Evolutionary conservation across 192 early-diverging fungal genomes (phyloP).

Genomic region (Anaeromyces robustus): DNA sequence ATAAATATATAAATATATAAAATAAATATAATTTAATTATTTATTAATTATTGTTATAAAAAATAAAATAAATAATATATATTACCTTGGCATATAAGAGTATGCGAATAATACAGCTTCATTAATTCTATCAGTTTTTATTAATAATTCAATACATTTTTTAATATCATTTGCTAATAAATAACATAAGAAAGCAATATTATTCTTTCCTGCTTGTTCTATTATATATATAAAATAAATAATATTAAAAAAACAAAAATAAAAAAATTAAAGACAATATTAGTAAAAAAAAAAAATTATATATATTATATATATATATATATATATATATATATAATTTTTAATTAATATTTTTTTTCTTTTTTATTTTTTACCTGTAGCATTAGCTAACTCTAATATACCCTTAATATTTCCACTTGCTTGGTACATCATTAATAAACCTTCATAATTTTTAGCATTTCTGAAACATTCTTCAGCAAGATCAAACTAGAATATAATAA

Average conservation of each 20-base stretch:
- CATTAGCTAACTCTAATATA: slow-evolving; percentile 52
- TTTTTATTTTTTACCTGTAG: slow-evolving; percentile 20
- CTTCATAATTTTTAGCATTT: slow-evolving; percentile 81
- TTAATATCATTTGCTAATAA: slow-evolving; percentile 56
- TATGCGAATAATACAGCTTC: slow-evolving; percentile 91
- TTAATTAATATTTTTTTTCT: too few species aligned
- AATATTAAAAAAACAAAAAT: too few species aligned
- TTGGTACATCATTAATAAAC: slow-evolving; percentile 79
- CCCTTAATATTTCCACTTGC: slow-evolving; percentile 73
- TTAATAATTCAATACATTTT: slow-evolving; percentile 69
- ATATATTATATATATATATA: too few species aligned
- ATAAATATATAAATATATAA: too few species aligned
- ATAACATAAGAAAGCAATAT: slow-evolving; percentile 81
- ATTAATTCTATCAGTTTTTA: slow-evolving; percentile 71
- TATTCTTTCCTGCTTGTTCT: slow-evolving; percentile 61
- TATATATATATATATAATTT: too few species aligned
- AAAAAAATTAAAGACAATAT: too few species aligned
- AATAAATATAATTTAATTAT: too few species aligned
- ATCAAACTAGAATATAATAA: slow-evolving; percentile 21
- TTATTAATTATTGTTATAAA: too few species aligned
- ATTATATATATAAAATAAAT: too few species aligned
- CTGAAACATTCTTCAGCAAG: slow-evolving; percentile 81
- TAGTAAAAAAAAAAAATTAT: too few species aligned
- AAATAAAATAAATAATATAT: background rate
- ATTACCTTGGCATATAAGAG: slow-evolving; percentile 59